Evolutionary conservation across 140 eudicot genomes (phyloP).

Genomic region (Stevia rebaudiana): DNA sequence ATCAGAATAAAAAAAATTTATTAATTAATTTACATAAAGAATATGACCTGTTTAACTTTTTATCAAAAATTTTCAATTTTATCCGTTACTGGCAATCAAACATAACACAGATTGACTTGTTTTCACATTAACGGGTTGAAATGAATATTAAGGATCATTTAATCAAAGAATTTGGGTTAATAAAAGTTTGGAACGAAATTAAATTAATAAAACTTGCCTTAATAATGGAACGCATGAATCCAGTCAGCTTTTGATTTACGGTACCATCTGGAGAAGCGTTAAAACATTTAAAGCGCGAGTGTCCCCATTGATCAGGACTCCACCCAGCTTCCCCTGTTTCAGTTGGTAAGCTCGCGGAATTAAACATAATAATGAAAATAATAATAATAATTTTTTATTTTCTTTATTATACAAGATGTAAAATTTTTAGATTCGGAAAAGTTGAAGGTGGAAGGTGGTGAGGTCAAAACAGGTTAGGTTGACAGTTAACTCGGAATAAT

Average conservation of each 20-base stretch:
- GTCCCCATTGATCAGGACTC: constrained; percentile 94
- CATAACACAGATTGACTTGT: background rate
- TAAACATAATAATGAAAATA: background rate
- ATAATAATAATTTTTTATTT: background rate
- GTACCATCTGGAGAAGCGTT: constrained; percentile 61
- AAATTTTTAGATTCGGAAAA: background rate
- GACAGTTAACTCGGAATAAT: background rate
- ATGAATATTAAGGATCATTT: background rate
- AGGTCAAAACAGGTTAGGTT: background rate
- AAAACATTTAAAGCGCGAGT: constrained; percentile 58
- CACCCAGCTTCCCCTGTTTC: constrained; percentile 88
- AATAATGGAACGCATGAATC: constrained; percentile 76
- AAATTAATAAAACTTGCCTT: constrained; percentile 45
- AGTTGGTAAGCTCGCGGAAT: background rate
- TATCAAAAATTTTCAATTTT: background rate
- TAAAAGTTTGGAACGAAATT: background rate
- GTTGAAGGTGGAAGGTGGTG: background rate
- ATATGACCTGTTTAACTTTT: background rate
- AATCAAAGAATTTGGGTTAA: no score
- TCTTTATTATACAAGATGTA: background rate
- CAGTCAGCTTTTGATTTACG: constrained; percentile 65
- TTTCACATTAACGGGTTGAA: background rate
- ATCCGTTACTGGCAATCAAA: background rate
- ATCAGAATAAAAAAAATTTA: background rate
- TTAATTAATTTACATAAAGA: background rate